Evolutionary conservation across 441 rosid species (phyloP).

Genomic region (Mallotus japonicus): DNA sequence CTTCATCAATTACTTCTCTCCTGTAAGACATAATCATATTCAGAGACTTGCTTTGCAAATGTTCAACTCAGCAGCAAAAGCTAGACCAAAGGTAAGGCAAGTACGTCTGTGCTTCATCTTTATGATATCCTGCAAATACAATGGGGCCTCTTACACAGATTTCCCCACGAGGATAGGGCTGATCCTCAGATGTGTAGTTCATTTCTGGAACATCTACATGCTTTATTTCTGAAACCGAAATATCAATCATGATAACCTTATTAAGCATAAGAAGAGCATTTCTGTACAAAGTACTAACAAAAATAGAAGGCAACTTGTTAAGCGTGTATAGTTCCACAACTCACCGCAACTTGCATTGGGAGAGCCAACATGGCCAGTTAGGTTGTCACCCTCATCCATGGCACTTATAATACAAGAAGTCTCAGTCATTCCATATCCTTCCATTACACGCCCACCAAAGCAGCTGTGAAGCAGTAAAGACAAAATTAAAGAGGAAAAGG

Average conservation of each 20-base stretch:
- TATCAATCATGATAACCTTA: conserved; percentile 13
- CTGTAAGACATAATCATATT: conserved; percentile 39
- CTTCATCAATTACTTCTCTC: conserved; percentile 88
- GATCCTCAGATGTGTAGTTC: conserved; percentile 90
- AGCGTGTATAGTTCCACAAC: conserved; percentile 20
- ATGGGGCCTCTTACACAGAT: conserved; percentile 96
- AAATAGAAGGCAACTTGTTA: not conserved
- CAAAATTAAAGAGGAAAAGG: conserved; percentile 13
- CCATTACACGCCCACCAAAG: conserved; percentile 72
- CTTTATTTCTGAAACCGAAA: conserved; percentile 73
- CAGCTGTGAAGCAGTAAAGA: conserved; percentile 51
- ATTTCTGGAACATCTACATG: conserved; percentile 96
- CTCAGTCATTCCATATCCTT: conserved; percentile 99
- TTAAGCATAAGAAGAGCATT: not conserved
- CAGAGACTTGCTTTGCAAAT: conserved; percentile 11
- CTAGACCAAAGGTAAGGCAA: conserved; percentile 16
- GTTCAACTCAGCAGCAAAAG: conserved; percentile 21
- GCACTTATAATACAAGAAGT: conserved; percentile 76
- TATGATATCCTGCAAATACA: conserved; percentile 78
- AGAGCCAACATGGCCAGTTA: conserved; percentile 91
- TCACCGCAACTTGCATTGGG: conserved; percentile 96
- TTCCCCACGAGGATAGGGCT: conserved; percentile 94
- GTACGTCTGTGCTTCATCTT: conserved; percentile 96
- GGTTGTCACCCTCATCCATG: conserved; percentile 76
- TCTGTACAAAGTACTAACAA: not conserved